Percentiles rank a stretch among this genome's conserved stretches.
These are phyloP conservation scores for Colletotrichum endophyticum DNA, from an alignment of 2,329 filamentous ascomycete species.

Conservation along the genomic window DNA sequence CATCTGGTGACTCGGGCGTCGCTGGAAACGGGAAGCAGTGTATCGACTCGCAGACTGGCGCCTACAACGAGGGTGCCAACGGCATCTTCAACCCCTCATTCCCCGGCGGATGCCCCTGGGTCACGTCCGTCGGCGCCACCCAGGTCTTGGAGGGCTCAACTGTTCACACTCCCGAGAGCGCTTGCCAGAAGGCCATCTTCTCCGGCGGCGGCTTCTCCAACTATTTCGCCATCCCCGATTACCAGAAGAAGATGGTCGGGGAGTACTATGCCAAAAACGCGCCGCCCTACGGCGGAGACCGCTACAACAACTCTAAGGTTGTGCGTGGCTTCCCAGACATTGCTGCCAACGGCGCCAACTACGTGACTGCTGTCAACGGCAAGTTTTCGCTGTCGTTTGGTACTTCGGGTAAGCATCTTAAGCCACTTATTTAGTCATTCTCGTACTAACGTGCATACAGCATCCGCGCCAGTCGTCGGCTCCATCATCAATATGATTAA, in stretches of 20 bases:
- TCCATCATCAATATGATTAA: constrained; percentile 37
- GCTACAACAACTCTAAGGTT: constrained; percentile 48
- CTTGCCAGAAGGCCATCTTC: constrained; percentile 51
- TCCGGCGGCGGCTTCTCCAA: constrained; percentile 56
- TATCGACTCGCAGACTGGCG: constrained; percentile 33
- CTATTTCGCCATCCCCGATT: constrained; percentile 49
- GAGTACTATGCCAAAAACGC: constrained; percentile 44
- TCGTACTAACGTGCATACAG: constrained; percentile 2
- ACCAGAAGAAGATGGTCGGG: constrained; percentile 46
- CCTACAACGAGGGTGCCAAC: constrained; percentile 32
- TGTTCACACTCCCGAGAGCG: constrained; percentile 43
- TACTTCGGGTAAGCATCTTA: constrained; percentile 39
- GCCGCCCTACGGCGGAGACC: constrained; percentile 44
- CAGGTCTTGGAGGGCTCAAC: constrained; percentile 44
- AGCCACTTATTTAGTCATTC: background rate
- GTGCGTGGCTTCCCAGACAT: constrained; percentile 54
- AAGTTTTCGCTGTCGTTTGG: constrained; percentile 48
- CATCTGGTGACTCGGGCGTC: constrained; percentile 55
- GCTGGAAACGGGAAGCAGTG: constrained; percentile 42
- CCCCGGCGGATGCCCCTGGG: constrained; percentile 51
- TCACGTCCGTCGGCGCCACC: constrained; percentile 59
- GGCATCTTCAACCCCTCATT: constrained; percentile 51
- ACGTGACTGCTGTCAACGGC: constrained; percentile 47
- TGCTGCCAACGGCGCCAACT: constrained; percentile 48
- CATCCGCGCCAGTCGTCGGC: constrained; percentile 37